Evolutionary conservation across 169 alveolate species (phyloP), one percentile per base, ranked within the genome.

Genomic region (Ichthyophthirius multifiliis): DNA sequence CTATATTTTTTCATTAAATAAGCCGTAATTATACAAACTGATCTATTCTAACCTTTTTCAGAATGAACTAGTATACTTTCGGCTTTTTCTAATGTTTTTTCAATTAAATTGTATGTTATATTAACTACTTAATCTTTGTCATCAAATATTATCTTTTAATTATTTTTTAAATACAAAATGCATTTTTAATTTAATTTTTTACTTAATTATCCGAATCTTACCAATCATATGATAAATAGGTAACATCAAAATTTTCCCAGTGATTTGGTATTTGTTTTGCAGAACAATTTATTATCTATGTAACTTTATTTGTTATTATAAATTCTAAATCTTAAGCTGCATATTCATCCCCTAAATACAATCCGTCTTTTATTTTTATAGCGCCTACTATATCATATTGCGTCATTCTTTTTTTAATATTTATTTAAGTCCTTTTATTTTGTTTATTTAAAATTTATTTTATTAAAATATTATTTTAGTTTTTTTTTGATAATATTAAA

Each of bases 211-310:
- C 97, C 23, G 84, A 83, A 78, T 95, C 98, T 23, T 82, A 74
- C 96, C 97, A 95, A 67, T 75, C 83, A 84, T 86, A 89, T 15
- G 95, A 80, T 5, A 93, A 84, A 48, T 93, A 95, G 67, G 81
- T 84, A 13, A 96, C 90, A 9, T 97, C 98, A 34, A 96, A 88
- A 39, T 96, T 91, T 87, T 96, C 98, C 96, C 96, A 95, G 55
- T 93, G 96, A 86, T 95, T 94, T 32, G 94, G 92, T 27, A 92
- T 92, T 85, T 95, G 92, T 39, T 93, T 76, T 31, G 95, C 96
- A 18, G 95, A 90, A 73, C 97, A 92, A 65, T 96, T 94, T 39
- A 96, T 89, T 63, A 96, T 91, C 43, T 89, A 90, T 32, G 98
- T 92, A 55, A 95, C 94, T 76, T 94, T 94, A 75, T 94, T 94